A percentile compares a stretch with the other conserved stretches of the same genome.
Evolutionary conservation across 1,284 basidiomycete species (phyloP).

Genomic region (Mixia osmundae): DNA sequence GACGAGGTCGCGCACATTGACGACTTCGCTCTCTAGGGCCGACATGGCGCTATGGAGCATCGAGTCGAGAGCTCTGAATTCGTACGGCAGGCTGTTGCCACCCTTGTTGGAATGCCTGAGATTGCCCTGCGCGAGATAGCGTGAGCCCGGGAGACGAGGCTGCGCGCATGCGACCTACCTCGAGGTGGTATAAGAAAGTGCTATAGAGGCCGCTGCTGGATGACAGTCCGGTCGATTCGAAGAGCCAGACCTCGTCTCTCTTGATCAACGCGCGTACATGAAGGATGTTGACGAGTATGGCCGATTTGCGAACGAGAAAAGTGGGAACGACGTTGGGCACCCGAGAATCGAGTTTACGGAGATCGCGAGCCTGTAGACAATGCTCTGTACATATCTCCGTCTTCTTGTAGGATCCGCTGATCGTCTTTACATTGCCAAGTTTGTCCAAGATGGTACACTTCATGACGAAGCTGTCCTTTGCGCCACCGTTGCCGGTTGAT

Average conservation of each 20-base stretch:
- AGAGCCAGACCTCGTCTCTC: conserved; percentile 70
- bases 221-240: conserved; percentile 74
- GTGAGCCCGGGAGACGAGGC: no score
- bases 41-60: conserved; percentile 66
- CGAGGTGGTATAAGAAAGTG: no score
- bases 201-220: no score
- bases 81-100: conserved; percentile 60
- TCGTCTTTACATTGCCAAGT: conserved; percentile 58
- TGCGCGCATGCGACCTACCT: no score
- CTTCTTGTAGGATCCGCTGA: conserved; percentile 73
- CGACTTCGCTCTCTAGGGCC: conserved; percentile 79
- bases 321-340: conserved; percentile 80
- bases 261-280: conserved; percentile 89
- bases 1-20: conserved; percentile 63
- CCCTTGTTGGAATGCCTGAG: no score
- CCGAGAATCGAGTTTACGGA: conserved; percentile 86
- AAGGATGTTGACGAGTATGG: conserved; percentile 76
- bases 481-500: no score
- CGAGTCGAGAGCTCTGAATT: conserved; percentile 80
- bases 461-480: no score
- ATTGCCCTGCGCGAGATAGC: no score
- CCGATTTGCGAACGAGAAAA: conserved; percentile 51
- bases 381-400: conserved; percentile 70
- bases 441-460: conserved; percentile 13
- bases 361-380: conserved; percentile 72